Percentiles rank a stretch among this genome's conserved stretches.
Conservation (phyloP, 2,329 filamentous ascomycete species). For the Talaromyces sp. region DNA sequence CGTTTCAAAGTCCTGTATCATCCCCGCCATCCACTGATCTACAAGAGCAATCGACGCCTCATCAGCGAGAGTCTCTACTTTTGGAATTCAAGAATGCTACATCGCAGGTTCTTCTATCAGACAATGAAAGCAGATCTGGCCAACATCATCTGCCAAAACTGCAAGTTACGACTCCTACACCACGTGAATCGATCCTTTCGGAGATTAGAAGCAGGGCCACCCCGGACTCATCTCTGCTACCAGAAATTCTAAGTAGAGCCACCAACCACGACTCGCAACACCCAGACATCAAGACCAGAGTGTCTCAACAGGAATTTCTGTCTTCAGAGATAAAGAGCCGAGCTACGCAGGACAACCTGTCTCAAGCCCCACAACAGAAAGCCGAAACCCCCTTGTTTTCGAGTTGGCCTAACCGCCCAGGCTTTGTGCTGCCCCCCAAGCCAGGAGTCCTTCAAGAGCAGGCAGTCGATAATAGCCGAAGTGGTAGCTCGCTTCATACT, state of each 20-base stretch:
- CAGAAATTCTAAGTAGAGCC: background rate
- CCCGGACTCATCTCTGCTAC: background rate
- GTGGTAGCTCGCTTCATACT: background rate
- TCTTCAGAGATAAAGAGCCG: background rate
- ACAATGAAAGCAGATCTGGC: background rate
- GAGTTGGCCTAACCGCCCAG: conserved; percentile 18
- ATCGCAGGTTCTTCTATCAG: background rate
- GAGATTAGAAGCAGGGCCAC: conserved; percentile 1
- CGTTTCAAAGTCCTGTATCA: background rate
- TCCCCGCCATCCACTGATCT: background rate
- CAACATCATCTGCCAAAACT: background rate
- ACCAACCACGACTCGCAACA: background rate
- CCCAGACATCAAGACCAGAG: background rate
- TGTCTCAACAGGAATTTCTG: background rate
- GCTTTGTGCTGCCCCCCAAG: background rate
- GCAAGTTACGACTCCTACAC: background rate
- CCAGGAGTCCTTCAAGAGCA: background rate
- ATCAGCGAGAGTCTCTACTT: background rate
- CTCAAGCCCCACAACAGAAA: background rate
- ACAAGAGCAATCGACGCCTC: background rate
- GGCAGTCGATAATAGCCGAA: background rate
- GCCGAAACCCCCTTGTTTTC: conserved; percentile 6
- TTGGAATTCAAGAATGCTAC: background rate
- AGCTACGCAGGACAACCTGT: background rate
- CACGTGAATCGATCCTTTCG: background rate